A percentile compares a stretch with the other conserved stretches of the same genome.
Conservation (phyloP, 1,284 basidiomycete species). For the Cutaneotrichosporon sp. region DNA sequence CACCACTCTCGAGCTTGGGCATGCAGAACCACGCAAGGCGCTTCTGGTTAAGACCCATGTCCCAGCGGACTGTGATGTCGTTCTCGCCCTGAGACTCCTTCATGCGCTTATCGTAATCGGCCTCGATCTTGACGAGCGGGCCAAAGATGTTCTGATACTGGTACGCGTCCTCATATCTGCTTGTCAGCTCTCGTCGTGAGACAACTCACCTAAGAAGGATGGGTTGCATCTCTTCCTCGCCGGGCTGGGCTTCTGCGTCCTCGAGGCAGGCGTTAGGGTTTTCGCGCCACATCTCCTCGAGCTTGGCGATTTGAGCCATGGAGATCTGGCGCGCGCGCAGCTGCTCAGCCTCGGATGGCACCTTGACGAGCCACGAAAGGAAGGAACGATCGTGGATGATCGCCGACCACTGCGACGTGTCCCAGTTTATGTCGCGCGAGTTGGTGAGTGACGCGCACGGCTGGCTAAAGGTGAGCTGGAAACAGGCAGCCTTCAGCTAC, state of each 20-base stretch:
- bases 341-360: constrained; percentile 92
- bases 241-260: constrained; percentile 93
- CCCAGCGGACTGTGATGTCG: constrained; percentile 94
- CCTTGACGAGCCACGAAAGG: constrained; percentile 97
- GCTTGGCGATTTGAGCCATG: constrained; percentile 91
- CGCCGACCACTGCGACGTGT: constrained; percentile 94
- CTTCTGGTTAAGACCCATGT: constrained; percentile 96
- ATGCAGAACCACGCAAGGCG: constrained; percentile 94
- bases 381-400: constrained; percentile 98
- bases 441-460: constrained; percentile 86
- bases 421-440: constrained; percentile 98
- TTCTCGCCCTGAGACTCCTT: constrained; percentile 99
- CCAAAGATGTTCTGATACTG: constrained; percentile 99
- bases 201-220: constrained; percentile 66
- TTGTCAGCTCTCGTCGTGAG: constrained; percentile 4
- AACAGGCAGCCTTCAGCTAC: constrained; percentile 34
- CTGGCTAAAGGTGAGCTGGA: constrained; percentile 62
- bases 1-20: constrained; percentile 96
- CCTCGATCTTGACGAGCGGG: constrained; percentile 98
- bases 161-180: constrained; percentile 91
- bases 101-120: constrained; percentile 95
- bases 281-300: constrained; percentile 98
- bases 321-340: constrained; percentile 93
- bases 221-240: constrained; percentile 92
- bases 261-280: constrained; percentile 91